Evolutionary conservation across 139 green algal genomes (phyloP), one percentile per base, ranked within the genome.

Genomic region (Micromonas commoda): DNA sequence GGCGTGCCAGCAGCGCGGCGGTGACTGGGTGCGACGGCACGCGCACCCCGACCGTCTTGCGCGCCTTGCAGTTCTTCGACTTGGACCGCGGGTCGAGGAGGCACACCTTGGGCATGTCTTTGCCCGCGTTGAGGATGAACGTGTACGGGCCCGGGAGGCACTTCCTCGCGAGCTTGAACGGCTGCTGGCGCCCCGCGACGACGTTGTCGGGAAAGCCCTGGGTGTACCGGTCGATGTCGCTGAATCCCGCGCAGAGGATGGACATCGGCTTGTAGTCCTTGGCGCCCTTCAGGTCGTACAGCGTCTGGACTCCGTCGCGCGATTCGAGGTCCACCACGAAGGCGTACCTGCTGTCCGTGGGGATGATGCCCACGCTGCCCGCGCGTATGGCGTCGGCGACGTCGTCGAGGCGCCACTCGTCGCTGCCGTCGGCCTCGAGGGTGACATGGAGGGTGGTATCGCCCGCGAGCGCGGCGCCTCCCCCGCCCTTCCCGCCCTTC

Each of bases 81-180:
- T 68, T 68, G 1, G 53, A 53, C 1, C 32, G 53, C 23, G 26
- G 38, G 53, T 71, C 72, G 16, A 33, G 19, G 52, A 78, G 33
- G 31, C 72, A 78, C 28, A 68, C 24, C 53, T 78, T 78, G 21
- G 72, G 72, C 26, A 78, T 31, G n/a, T 33, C 53, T 35, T 78
- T 78, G 6, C 26, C 26, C 53, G 72, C 72, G 13, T 63, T 51
- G 38, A 78, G 53, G 2, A 78, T 78, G 72, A 78, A 78, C 32
- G 72, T 78, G 33, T 78, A 78, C 51, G 53, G 72, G 6, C 72
- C 72, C 21, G 72, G 72, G 1, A 78, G 53, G 72, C 72, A 78
- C 52, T 78, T 35, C 52, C 31, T 68, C n/a, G 72, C 72, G 23
- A 78, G 26, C 26, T 69, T 68, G 72, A 78, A 78, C 31, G 72